A percentile compares a stretch with the other conserved stretches of the same genome.
Evolutionary conservation across 305 asterid genomes (phyloP).

Genomic region (Caryopteris hybrid): DNA sequence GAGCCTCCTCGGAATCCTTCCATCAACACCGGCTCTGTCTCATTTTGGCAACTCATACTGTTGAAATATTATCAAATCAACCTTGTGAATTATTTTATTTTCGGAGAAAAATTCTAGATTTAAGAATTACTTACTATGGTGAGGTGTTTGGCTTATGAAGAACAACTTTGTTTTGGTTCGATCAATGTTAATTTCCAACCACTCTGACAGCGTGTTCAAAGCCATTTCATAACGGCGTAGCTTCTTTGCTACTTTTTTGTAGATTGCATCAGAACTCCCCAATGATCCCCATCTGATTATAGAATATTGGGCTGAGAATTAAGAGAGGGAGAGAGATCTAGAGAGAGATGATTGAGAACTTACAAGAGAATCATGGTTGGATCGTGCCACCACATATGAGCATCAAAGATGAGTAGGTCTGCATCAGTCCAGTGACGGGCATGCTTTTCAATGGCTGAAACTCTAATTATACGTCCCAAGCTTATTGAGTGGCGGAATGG

Average conservation of each 20-base stretch:
- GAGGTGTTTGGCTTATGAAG: constrained; percentile 52
- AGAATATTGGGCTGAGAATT: no score
- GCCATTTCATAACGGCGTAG: constrained; percentile 32
- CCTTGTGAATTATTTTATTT: no score
- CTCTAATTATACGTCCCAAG: constrained; percentile 24
- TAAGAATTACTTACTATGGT: constrained; percentile 23
- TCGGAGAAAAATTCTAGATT: no score
- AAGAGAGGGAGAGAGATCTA: no score
- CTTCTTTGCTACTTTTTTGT: constrained; percentile 14
- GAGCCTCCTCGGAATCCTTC: constrained; percentile 28
- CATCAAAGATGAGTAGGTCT: constrained; percentile 55
- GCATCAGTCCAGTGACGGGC: constrained; percentile 54
- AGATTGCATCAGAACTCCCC: constrained; percentile 29
- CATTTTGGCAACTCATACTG: constrained; percentile 22
- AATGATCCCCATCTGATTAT: constrained; percentile 42
- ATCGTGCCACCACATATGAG: constrained; percentile 57
- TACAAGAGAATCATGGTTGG: constrained; percentile 41
- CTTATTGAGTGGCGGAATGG: constrained; percentile 24
- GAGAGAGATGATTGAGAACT: constrained; percentile 8
- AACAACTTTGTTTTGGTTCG: constrained; percentile 38
- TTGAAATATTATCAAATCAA: no score
- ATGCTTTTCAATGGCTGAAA: constrained; percentile 47
- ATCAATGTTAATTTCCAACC: constrained; percentile 45
- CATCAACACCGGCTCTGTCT: constrained; percentile 30
- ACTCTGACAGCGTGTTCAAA: constrained; percentile 47